These are phyloP conservation scores for Linnemannia hyalina DNA, from an alignment of 192 early-diverging fungal genomes.

Conservation along the genomic window DNA sequence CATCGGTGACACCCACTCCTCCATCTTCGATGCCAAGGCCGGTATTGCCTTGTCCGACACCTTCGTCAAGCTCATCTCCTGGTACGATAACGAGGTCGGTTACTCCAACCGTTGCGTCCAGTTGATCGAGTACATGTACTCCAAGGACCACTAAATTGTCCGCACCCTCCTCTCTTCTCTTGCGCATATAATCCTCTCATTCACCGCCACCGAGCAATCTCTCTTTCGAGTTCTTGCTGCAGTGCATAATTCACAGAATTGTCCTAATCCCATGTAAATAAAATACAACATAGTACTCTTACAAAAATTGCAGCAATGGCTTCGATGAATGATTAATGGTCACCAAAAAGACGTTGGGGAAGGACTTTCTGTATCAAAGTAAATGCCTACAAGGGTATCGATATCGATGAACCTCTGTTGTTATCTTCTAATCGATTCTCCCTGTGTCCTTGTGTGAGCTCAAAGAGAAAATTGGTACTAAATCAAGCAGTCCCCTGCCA, in stretches of 20 bases:
- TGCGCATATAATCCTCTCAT: constrained; percentile 15
- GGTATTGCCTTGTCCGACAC: constrained; percentile 97
- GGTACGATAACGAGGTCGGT: constrained; percentile 94
- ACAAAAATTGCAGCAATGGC: background rate
- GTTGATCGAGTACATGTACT: constrained; percentile 84
- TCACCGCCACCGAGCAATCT: background rate
- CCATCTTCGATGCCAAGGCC: constrained; percentile 97
- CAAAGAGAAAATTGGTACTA: background rate
- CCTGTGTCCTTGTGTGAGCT: background rate
- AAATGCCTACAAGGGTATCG: no score
- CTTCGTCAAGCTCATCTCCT: constrained; percentile 98
- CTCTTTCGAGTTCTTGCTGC: background rate
- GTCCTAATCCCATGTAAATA: constrained; percentile 24
- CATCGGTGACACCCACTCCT: constrained; percentile 90
- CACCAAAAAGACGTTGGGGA: background rate
- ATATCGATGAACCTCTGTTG: no score
- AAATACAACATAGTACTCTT: background rate
- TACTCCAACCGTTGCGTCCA: constrained; percentile 95
- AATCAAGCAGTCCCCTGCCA: background rate
- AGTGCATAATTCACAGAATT: constrained; percentile 7
- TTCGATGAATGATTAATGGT: background rate
- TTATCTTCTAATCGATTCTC: no score
- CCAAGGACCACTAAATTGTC: constrained; percentile 53
- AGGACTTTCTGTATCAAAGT: no score
- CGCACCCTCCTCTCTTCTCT: background rate